Percentiles rank a stretch among this genome's conserved stretches.
Evolutionary conservation across 2,329 filamentous ascomycete species (phyloP).

Genomic region (Metarhizium humberi): DNA sequence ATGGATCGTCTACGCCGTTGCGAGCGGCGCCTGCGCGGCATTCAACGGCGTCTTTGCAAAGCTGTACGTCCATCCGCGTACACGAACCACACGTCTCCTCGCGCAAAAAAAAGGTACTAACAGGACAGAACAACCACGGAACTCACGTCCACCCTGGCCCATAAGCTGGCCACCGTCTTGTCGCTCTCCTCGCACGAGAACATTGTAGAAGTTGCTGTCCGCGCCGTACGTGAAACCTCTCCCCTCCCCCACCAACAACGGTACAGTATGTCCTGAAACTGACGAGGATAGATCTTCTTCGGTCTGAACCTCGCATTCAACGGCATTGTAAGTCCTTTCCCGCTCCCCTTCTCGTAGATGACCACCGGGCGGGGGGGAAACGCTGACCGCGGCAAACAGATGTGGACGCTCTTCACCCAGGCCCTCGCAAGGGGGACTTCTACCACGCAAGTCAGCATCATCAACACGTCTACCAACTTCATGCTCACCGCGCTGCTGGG

Average conservation of each 20-base stretch:
- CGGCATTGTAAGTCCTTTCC: constrained; percentile 43
- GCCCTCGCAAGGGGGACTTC: constrained; percentile 66
- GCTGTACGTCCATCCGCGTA: constrained; percentile 42
- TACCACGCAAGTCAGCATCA: constrained; percentile 70
- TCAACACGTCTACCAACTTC: constrained; percentile 78
- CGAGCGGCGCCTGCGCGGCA: constrained; percentile 68
- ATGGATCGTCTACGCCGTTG: constrained; percentile 62
- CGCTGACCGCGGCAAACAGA: constrained; percentile 27
- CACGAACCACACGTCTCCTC: neutral
- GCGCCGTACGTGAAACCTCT: constrained; percentile 31
- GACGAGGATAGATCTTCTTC: constrained; percentile 54
- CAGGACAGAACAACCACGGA: constrained; percentile 43
- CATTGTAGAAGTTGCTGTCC: constrained; percentile 37
- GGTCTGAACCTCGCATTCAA: constrained; percentile 67
- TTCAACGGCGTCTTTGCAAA: constrained; percentile 81
- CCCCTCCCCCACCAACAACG: too few species aligned
- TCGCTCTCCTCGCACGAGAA: constrained; percentile 31
- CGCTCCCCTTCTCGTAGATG: neutral
- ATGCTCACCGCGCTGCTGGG: constrained; percentile 68
- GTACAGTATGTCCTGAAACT: neutral
- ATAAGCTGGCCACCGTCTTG: constrained; percentile 32
- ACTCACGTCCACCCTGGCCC: constrained; percentile 40
- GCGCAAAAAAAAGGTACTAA: neutral
- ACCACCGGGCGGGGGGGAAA: neutral
- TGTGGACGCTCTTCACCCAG: constrained; percentile 78